Base-by-base conservation (phyloP, 2,329 filamentous ascomycete species). In the Aspergillus texensis region DNA sequence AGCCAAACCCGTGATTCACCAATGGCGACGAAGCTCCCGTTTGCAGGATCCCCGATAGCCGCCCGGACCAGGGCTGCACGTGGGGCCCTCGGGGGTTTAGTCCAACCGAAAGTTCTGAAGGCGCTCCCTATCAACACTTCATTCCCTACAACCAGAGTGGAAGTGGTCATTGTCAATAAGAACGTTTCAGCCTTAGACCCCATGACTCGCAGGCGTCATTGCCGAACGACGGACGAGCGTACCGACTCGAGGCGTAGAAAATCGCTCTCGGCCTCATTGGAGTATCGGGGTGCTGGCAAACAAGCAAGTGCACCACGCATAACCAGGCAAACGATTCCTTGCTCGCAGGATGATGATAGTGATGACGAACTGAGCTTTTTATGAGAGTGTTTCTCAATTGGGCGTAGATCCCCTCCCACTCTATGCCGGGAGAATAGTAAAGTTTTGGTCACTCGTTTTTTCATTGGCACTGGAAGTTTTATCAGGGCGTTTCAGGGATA, bases 291-390 rank as follows among this genome's bases (percentile, higher is more conserved):
- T 21, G 36, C 9, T 8, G 16, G 30, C 5, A 24, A 28, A 32
- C 19, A n/a, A 21, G 12, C 24, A 19, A 45, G 11, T 8, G 26
- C 14, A 16, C 43, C 32, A 28, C n/a, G 14, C 14, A 41, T 32
- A n/a, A 65, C 53, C 34, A 64, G 60, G 43, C 63, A 57, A 43
- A 65, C 68, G n/a, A 71, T 75, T 48, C 68, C 75, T 14, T 73
- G 66, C 52, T 72, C 71, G 0, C 63, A 71, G 24, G 73, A 75
- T 26, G 73, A 72, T 9, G 71, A 73, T 28, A 78, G 76, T 48
- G 75, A 79, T n/a, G 76, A 79, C 58, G 77, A 79, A 65, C 69
- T 79, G 24, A 78, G 75, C 65, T 78, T 77, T 66, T 59, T 79
- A 9, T 77, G 58, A 67, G 24, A 36, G 14, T 58, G 28, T 60